Conservation (phyloP, 2,329 filamentous ascomycete genomes). For the Trichoderma sp. region DNA sequence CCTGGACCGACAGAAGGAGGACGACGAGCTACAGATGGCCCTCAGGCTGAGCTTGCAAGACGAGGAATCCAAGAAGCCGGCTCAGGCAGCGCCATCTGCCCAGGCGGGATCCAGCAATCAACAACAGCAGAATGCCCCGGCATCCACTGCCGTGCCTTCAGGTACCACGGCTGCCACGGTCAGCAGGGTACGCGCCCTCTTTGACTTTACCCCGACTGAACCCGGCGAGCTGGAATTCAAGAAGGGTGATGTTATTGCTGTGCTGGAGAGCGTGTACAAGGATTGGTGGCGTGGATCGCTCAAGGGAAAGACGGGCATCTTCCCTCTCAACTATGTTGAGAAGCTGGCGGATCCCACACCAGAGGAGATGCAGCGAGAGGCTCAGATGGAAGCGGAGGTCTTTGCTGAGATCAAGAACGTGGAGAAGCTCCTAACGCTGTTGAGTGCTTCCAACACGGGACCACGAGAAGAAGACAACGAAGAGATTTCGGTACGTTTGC, state of each 20-base stretch:
- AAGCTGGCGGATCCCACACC: conserved; percentile 92
- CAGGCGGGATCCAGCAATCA: conserved; percentile 38
- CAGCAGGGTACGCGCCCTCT: conserved; percentile 87
- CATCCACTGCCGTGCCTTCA: conserved; percentile 59
- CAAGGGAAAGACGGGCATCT: conserved; percentile 93
- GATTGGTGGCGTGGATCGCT: conserved; percentile 99
- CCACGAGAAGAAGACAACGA: conserved; percentile 89
- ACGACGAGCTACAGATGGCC: conserved; percentile 96
- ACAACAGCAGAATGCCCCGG: conserved; percentile 37
- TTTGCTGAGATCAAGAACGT: conserved; percentile 64
- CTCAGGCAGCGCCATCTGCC: conserved; percentile 32
- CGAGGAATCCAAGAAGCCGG: conserved; percentile 61
- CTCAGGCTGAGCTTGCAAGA: conserved; percentile 90
- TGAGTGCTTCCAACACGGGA: conserved; percentile 82
- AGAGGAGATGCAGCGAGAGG: conserved; percentile 91
- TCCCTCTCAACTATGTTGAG: conserved; percentile 97
- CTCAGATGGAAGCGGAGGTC: conserved; percentile 82
- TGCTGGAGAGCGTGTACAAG: conserved; percentile 96
- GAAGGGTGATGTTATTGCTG: conserved; percentile 95
- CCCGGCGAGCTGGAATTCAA: conserved; percentile 93
- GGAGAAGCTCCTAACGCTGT: conserved; percentile 73
- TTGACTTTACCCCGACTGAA: conserved; percentile 92
- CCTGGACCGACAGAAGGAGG: conserved; percentile 86
- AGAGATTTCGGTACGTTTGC: conserved; percentile 73
- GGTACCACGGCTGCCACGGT: conserved; percentile 96